These are phyloP conservation scores for Xerocomellus chrysenteron DNA, from an alignment of 768 basidiomycete genomes.

Conservation along the genomic window DNA sequence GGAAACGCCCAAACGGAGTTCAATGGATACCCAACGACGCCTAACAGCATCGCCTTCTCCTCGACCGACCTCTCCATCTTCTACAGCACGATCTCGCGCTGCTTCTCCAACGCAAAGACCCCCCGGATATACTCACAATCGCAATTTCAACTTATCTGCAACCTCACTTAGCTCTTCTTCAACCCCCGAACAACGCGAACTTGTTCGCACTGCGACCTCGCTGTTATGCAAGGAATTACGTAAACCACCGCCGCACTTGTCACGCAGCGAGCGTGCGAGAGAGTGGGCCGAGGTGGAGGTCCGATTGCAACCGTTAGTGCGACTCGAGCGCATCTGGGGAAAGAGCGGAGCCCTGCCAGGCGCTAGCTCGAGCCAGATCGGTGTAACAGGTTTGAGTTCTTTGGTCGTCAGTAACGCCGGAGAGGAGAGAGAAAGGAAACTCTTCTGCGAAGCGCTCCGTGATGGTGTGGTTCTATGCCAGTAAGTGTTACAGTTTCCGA, in stretches of 20 bases:
- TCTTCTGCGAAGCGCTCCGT: slow-evolving; percentile 72
- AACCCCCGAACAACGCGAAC: slow-evolving; percentile 62
- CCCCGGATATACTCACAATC: slow-evolving; percentile 48
- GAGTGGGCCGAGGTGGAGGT: slow-evolving; percentile 80
- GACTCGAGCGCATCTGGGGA: slow-evolving; percentile 77
- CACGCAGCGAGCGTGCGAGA: slow-evolving; percentile 47
- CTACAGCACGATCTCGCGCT: slow-evolving; percentile 43
- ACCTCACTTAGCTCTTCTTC: slow-evolving; percentile 49
- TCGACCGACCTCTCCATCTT: slow-evolving; percentile 44
- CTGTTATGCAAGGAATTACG: slow-evolving; percentile 66
- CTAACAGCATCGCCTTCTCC: slow-evolving; percentile 30
- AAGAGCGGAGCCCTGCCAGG: slow-evolving; percentile 50
- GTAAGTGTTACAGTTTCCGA: slow-evolving; percentile 49
- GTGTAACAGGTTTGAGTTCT: slow-evolving; percentile 28
- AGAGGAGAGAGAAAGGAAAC: slow-evolving; percentile 72
- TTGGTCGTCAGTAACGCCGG: slow-evolving; percentile 48
- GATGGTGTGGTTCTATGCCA: slow-evolving; percentile 91
- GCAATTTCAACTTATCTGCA: slow-evolving; percentile 59
- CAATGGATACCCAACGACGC: slow-evolving; percentile 28
- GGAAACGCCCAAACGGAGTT: slow-evolving; percentile 16
- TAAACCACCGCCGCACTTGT: slow-evolving; percentile 57
- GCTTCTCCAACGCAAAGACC: slow-evolving; percentile 46
- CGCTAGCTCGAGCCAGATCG: slow-evolving; percentile 44
- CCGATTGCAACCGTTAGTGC: slow-evolving; percentile 54
- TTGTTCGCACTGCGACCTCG: slow-evolving; percentile 63